These are phyloP conservation scores for Aspergillus alliaceus DNA, from an alignment of 2,329 filamentous ascomycete species.

Conservation along the genomic window DNA sequence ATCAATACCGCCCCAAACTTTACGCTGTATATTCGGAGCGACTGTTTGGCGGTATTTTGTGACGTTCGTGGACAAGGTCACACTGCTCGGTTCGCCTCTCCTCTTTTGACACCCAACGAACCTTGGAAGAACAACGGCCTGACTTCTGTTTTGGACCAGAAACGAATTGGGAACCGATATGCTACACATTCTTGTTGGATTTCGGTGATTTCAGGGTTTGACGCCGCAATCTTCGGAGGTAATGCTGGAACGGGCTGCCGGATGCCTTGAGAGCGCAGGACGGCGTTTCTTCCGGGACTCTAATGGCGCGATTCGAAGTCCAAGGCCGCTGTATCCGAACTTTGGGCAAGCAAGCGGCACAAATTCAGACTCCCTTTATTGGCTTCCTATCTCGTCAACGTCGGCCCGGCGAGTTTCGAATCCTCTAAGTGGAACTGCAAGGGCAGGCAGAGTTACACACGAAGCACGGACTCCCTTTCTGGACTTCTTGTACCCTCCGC, in stretches of 20 bases:
- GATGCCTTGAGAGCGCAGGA: slow-evolving; percentile 52
- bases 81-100: slow-evolving; percentile 8
- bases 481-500: slow-evolving; percentile 43
- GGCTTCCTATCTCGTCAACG: slow-evolving; percentile 33
- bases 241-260: slow-evolving; percentile 54
- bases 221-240: slow-evolving; percentile 35
- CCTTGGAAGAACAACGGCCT: slow-evolving; percentile 6
- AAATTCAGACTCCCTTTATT: slow-evolving; percentile 30
- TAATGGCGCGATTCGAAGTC: slow-evolving; percentile 38
- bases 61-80: slow-evolving; percentile 10
- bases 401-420: slow-evolving; percentile 19
- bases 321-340: slow-evolving; percentile 33
- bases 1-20: not conserved
- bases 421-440: slow-evolving; percentile 11
- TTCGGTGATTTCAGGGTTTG: slow-evolving; percentile 28
- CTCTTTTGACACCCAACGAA: slow-evolving; percentile 3
- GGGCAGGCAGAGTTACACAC: slow-evolving; percentile 8
- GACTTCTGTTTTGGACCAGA: not conserved
- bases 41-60: slow-evolving; percentile 1
- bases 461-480: slow-evolving; percentile 30
- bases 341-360: slow-evolving; percentile 37
- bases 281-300: slow-evolving; percentile 45
- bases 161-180: slow-evolving; percentile 24
- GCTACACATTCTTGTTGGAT: slow-evolving; percentile 21
- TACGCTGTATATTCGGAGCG: not conserved